Conservation (phyloP, 352 stramenopile species). For the Globisporangium lucens region DNA sequence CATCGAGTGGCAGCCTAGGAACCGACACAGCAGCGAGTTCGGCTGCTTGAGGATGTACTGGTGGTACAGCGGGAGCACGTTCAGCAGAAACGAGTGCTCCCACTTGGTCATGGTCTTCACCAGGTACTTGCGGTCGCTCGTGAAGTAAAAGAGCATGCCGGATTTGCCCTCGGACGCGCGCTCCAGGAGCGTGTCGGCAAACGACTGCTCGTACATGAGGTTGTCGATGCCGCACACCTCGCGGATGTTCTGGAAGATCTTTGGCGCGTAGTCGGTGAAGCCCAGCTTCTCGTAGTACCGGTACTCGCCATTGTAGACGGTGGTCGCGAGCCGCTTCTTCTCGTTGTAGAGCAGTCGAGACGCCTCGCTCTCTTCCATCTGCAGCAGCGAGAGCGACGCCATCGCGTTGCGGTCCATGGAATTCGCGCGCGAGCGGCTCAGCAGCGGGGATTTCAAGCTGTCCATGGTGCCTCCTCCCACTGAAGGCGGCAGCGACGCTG, state of each 20-base stretch:
- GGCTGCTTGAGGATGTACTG: slow-evolving; percentile 85
- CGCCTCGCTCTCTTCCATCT: slow-evolving; percentile 60
- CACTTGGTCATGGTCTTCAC: slow-evolving; percentile 90
- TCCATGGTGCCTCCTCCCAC: slow-evolving; percentile 13
- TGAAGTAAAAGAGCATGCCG: slow-evolving; percentile 89
- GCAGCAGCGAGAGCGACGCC: slow-evolving; percentile 45
- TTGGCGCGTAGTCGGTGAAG: slow-evolving; percentile 83
- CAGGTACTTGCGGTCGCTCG: slow-evolving; percentile 78
- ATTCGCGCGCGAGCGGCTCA: slow-evolving; percentile 31
- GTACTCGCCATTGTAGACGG: slow-evolving; percentile 80
- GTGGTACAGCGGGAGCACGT: slow-evolving; percentile 80
- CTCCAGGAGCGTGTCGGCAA: slow-evolving; percentile 80
- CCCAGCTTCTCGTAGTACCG: slow-evolving; percentile 86
- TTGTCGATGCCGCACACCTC: slow-evolving; percentile 76
- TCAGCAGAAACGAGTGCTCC: slow-evolving; percentile 80
- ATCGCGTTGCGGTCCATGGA: slow-evolving; percentile 44
- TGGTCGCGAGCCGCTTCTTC: slow-evolving; percentile 80
- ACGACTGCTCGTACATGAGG: slow-evolving; percentile 78
- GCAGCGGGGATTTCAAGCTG: slow-evolving; percentile 39
- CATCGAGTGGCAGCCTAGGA: slow-evolving; percentile 86
- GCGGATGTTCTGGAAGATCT: slow-evolving; percentile 84
- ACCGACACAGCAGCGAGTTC: slow-evolving; percentile 75
- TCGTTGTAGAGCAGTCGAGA: slow-evolving; percentile 62
- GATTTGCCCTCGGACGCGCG: slow-evolving; percentile 83
- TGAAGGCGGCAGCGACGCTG: slow-evolving; percentile 19